Conservation (phyloP, 805 yeast genomes). For the Saitoella complicata region DNA sequence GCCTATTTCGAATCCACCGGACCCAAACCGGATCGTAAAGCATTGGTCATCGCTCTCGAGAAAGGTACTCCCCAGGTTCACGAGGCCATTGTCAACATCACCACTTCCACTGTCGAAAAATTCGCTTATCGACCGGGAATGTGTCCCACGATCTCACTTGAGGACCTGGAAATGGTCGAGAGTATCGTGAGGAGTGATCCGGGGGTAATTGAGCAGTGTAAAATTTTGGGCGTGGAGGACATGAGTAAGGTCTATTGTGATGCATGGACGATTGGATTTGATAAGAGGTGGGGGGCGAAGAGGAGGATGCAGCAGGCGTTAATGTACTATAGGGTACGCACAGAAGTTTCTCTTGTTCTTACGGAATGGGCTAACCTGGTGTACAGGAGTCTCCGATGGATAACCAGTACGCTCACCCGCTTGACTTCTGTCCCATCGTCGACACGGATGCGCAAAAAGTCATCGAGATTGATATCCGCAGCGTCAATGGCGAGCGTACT, state of each 20-base stretch:
- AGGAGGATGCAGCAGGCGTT: constrained; percentile 67
- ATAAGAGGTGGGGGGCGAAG: constrained; percentile 63
- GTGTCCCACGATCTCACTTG: constrained; percentile 61
- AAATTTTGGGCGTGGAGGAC: constrained; percentile 51
- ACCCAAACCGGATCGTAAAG: constrained; percentile 57
- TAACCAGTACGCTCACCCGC: constrained; percentile 41
- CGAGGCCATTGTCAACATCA: constrained; percentile 54
- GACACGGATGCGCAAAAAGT: constrained; percentile 57
- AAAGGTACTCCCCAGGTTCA: constrained; percentile 42
- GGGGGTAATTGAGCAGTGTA: constrained; percentile 55
- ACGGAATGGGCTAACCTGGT: too few relatives aligned
- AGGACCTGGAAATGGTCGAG: constrained; percentile 49
- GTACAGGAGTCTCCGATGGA: too few relatives aligned
- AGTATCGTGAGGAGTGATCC: constrained; percentile 54
- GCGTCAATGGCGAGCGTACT: constrained; percentile 35
- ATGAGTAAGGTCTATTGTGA: constrained; percentile 49
- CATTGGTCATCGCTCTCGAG: constrained; percentile 45
- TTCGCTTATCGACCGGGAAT: constrained; percentile 39
- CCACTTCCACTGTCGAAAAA: constrained; percentile 30
- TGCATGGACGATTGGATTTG: constrained; percentile 58
- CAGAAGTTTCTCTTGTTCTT: constrained; percentile 36
- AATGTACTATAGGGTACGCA: constrained; percentile 58
- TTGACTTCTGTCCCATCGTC: constrained; percentile 69
- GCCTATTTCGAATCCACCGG: constrained; percentile 25
- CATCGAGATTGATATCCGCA: constrained; percentile 57